Base-by-base conservation (phyloP, 495 filamentous ascomycete genomes). In the Haplographium delicatum region DNA sequence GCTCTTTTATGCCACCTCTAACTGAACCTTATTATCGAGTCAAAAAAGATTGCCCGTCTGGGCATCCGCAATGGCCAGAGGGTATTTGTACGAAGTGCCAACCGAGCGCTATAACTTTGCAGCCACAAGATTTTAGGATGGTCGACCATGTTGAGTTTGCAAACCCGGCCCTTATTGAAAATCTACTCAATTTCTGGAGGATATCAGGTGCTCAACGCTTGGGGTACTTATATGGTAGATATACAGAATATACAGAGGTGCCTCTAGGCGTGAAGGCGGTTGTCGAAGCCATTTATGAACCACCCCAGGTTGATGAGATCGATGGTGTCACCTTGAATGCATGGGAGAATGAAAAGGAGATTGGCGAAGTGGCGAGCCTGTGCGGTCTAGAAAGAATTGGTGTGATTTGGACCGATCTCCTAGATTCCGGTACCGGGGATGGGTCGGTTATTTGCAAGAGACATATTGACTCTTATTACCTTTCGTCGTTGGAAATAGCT, bases 71-170 rank as follows among this genome's bases (percentile, higher is more conserved):
- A 34, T 99, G 91, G 85, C 93, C 93, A 13, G 89, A 91, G 56
- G 93, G 93, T n/a, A 97, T 99, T 55, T 99, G 93, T 70, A 94
- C 89, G 34, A 99, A 97, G 65, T 99, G 93, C 62, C 93, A 99
- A 62, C 93, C 93, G 11, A 95, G 91, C 50, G 93, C 93, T 22
- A 99, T 99, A 65, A 96, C 86, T 35, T 73, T 99, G 18, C 90
- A 96, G 58, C 87, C 88, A 11, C 93, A 99, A 63, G 75, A 86
- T 25, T 99, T 86, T 62, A 86, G 93, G n/a, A 96, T 91, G 88
- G 90, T 99, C 1, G 93, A 99, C 60, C 93, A 99, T 65, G 91
- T 99, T 54, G 94, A 99, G 62, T 97, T 99, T 62, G 78, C 93
- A 3, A 80, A 85, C 1, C 79, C 88, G 1, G 76, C 78, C 27